Evolutionary conservation across 2,329 filamentous ascomycete species (phyloP).

Genomic region (Ophiostoma montium): DNA sequence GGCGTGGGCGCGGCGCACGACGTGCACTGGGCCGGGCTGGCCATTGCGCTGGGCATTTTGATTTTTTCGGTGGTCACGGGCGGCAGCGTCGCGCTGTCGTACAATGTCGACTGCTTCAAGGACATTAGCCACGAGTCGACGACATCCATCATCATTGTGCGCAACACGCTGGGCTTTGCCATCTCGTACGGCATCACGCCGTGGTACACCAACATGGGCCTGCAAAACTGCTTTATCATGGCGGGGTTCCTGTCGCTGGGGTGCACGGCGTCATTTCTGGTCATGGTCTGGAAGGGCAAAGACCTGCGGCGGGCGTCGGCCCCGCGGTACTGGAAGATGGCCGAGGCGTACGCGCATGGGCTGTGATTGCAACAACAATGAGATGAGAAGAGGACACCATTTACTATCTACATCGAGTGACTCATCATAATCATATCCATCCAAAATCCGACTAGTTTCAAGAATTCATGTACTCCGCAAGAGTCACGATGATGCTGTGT

Average conservation of each 20-base stretch:
- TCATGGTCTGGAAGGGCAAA: conserved; percentile 2
- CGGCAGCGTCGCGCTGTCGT: conserved; percentile 25
- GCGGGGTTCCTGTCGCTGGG: conserved; percentile 1
- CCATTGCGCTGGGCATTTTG: conserved; percentile 27
- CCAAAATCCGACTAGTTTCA: too few relatives aligned
- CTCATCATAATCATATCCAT: too few relatives aligned
- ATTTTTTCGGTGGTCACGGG: conserved; percentile 26
- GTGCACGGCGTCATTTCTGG: not conserved
- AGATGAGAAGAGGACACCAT: not conserved
- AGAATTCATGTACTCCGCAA: too few relatives aligned
- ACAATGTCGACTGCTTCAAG: conserved; percentile 28
- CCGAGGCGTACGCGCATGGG: not conserved
- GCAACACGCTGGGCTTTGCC: conserved; percentile 17
- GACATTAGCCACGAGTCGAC: conserved; percentile 16
- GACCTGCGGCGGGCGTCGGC: not conserved
- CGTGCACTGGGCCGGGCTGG: conserved; percentile 28
- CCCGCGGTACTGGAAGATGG: conserved; percentile 2
- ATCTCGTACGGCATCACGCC: conserved; percentile 22
- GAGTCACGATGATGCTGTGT: too few relatives aligned
- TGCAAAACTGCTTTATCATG: conserved; percentile 11
- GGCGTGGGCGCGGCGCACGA: conserved; percentile 30
- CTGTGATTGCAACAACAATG: too few relatives aligned
- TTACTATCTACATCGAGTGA: too few relatives aligned
- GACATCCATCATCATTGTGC: conserved; percentile 16
- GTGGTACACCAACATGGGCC: conserved; percentile 15